Evolutionary conservation across 495 filamentous ascomycete species (phyloP).

Genomic region (Xanthoparmelia taractica): DNA sequence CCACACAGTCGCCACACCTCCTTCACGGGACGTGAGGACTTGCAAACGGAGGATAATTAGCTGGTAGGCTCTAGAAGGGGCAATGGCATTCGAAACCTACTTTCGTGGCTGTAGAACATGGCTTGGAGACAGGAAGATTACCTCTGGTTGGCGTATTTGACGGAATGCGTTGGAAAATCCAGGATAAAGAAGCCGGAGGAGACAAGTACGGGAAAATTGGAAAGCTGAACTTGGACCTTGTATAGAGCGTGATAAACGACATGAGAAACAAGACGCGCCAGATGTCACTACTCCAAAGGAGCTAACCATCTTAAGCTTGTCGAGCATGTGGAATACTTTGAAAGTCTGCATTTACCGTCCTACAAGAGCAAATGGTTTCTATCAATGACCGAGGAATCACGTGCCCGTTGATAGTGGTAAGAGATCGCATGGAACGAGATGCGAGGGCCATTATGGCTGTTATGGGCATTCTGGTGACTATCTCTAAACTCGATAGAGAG

Average conservation of each 20-base stretch:
- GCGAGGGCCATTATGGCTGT: background rate
- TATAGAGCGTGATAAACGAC: background rate
- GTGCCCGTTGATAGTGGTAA: background rate
- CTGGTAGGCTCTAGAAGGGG: constrained; percentile 2
- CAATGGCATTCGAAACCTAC: constrained; percentile 39
- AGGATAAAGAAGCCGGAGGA: background rate
- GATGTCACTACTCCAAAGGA: background rate
- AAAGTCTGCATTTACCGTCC: background rate
- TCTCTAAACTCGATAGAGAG: background rate
- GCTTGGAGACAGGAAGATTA: background rate
- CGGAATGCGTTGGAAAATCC: too few relatives aligned
- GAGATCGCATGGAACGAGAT: background rate
- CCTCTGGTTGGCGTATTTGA: background rate
- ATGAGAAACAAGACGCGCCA: background rate
- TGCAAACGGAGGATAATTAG: constrained; percentile 24
- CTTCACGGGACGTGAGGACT: constrained; percentile 77
- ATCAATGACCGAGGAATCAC: background rate
- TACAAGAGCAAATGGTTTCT: background rate
- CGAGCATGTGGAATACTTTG: background rate
- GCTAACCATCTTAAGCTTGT: background rate
- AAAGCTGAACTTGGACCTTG: background rate
- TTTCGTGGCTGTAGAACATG: constrained; percentile 94
- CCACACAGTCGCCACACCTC: constrained; percentile 94
- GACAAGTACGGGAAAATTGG: background rate
- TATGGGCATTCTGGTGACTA: background rate